Conservation (phyloP, 345 rosid genomes). For the Brassica incana region DNA sequence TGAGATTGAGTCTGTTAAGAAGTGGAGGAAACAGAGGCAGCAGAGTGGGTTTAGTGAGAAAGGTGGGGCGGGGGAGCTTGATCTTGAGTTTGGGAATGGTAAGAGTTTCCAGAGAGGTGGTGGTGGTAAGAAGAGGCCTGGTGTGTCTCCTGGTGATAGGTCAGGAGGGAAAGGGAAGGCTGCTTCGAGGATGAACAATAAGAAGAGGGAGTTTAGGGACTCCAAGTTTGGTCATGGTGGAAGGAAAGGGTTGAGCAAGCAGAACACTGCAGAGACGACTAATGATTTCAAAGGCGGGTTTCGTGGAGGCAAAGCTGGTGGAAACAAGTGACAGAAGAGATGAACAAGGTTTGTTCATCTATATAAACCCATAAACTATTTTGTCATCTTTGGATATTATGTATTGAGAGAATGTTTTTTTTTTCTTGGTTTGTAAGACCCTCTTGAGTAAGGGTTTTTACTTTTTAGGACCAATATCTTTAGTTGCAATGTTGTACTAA, state of each 20-base stretch:
- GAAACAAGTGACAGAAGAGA: slow-evolving; percentile 63
- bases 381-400: slow-evolving; percentile 4
- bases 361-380: slow-evolving; percentile 11
- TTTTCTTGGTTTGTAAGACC: slow-evolving; percentile 1
- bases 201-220: slow-evolving; percentile 46
- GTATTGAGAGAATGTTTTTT: slow-evolving; percentile 15
- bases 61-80: slow-evolving; percentile 41
- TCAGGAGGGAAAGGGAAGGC: slow-evolving; percentile 59
- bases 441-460: slow-evolving; percentile 11
- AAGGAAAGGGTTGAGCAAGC: slow-evolving; percentile 58
- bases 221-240: slow-evolving; percentile 73
- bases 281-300: slow-evolving; percentile 45
- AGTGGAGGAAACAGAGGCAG: slow-evolving; percentile 90
- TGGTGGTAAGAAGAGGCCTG: slow-evolving; percentile 63
- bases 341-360: slow-evolving; percentile 27
- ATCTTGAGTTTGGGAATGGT: slow-evolving; percentile 61
- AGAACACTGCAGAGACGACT: slow-evolving; percentile 58
- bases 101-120: slow-evolving; percentile 55
- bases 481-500: slow-evolving; percentile 30
- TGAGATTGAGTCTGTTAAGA: slow-evolving; percentile 74
- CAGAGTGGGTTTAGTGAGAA: slow-evolving; percentile 69
- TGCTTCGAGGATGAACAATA: slow-evolving; percentile 37
- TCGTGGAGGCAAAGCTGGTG: slow-evolving; percentile 32
- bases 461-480: slow-evolving; percentile 10
- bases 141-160: slow-evolving; percentile 60